These are phyloP conservation scores for Kodamaea ohmeri DNA, from an alignment of 1,139 yeast species.

Conservation along the genomic window DNA sequence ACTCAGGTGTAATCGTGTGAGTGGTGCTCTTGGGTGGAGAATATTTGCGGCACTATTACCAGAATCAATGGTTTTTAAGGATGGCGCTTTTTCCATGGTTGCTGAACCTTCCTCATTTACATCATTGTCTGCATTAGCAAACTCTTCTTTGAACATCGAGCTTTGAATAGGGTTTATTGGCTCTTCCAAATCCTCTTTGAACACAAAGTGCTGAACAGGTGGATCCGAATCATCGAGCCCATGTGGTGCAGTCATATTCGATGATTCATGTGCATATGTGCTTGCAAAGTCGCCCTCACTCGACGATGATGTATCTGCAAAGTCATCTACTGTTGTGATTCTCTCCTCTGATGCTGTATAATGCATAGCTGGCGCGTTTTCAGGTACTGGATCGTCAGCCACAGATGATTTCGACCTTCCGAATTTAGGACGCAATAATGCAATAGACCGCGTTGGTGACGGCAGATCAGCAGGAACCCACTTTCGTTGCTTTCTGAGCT, in stretches of 20 bases:
- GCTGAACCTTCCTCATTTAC: neutral
- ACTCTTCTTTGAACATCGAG: slow-evolving; percentile 32
- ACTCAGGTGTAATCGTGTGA: slow-evolving; percentile 4
- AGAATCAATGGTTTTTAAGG: slow-evolving; percentile 12
- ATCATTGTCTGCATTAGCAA: slow-evolving; percentile 22
- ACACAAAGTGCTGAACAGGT: slow-evolving; percentile 19
- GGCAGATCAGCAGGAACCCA: slow-evolving; percentile 7
- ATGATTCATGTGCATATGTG: neutral
- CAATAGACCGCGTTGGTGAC: slow-evolving; percentile 11
- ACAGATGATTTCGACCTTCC: slow-evolving; percentile 24
- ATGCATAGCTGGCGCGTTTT: neutral
- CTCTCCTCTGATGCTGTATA: slow-evolving; percentile 12
- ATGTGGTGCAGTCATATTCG: neutral
- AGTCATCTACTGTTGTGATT: slow-evolving; percentile 33
- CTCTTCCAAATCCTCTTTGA: slow-evolving; percentile 35
- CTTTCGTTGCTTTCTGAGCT: slow-evolving; percentile 10
- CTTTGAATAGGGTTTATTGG: slow-evolving; percentile 10
- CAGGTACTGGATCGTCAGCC: slow-evolving; percentile 11
- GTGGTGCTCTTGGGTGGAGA: slow-evolving; percentile 8
- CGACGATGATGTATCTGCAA: slow-evolving; percentile 42
- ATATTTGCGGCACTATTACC: slow-evolving; percentile 9
- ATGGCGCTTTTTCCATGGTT: slow-evolving; percentile 6
- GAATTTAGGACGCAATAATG: slow-evolving; percentile 23
- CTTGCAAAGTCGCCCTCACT: slow-evolving; percentile 11
- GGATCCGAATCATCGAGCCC: neutral